Percentiles rank a stretch among this genome's conserved stretches.
These are phyloP conservation scores for Stachybotrys chlorohalonatus DNA, from an alignment of 2,329 filamentous ascomycete species.

Conservation along the genomic window DNA sequence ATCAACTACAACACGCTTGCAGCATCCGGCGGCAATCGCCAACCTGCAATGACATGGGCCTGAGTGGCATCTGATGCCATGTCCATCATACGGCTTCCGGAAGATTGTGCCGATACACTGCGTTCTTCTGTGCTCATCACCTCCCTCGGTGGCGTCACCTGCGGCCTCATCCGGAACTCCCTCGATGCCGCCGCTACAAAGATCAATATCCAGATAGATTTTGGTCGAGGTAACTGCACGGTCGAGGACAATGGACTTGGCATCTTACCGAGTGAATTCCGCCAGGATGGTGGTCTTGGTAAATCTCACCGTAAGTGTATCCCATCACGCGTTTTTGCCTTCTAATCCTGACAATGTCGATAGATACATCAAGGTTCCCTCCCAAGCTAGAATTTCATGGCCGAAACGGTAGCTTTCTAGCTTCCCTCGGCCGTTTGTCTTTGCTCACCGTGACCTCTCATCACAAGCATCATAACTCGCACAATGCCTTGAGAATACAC, in stretches of 20 bases:
- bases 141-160: conserved; percentile 60
- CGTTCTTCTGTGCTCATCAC: conserved; percentile 76
- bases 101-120: conserved; percentile 66
- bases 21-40: background rate
- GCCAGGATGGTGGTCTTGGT: conserved; percentile 58
- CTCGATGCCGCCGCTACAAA: conserved; percentile 69
- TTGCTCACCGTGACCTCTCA: conserved; percentile 69
- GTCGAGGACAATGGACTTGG: conserved; percentile 81
- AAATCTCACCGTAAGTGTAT: conserved; percentile 57
- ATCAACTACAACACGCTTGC: too few relatives aligned
- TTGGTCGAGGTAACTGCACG: conserved; percentile 62
- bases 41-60: conserved; percentile 7
- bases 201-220: conserved; percentile 65
- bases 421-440: conserved; percentile 67
- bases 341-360: conserved; percentile 4
- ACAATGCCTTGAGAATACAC: conserved; percentile 61
- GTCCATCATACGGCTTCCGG: conserved; percentile 61
- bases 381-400: conserved; percentile 46
- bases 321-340: background rate
- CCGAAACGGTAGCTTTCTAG: conserved; percentile 63
- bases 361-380: conserved; percentile 72
- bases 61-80: conserved; percentile 25
- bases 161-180: conserved; percentile 71
- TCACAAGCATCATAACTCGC: conserved; percentile 48
- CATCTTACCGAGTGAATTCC: conserved; percentile 66